These are phyloP conservation scores for Cryptosporidium ubiquitum DNA, from an alignment of 169 alveolate species.

Conservation along the genomic window DNA sequence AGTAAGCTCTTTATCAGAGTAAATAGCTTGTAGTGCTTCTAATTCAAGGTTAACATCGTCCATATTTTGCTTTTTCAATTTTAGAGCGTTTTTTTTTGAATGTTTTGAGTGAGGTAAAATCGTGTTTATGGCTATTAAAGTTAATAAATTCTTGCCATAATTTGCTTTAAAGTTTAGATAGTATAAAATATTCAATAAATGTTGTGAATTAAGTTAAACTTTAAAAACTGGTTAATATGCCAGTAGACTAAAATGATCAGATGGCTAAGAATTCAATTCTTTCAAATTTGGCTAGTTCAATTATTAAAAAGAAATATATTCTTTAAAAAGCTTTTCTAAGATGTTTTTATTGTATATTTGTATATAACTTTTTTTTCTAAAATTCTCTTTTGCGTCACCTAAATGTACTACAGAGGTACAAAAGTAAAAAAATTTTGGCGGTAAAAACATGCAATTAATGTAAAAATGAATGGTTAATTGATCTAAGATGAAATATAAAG, in stretches of 20 bases:
- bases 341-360: no score
- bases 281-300: no score
- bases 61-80: not conserved
- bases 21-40: slow-evolving; percentile 60
- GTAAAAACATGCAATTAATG: slow-evolving; percentile 2
- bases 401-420: not conserved
- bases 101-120: no score
- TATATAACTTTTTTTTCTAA: not conserved
- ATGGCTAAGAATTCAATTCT: not conserved
- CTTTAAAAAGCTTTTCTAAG: not conserved
- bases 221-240: no score
- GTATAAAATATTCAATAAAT: not conserved
- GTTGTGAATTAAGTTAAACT: not conserved
- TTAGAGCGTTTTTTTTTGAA: not conserved
- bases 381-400: not conserved
- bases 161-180: not conserved
- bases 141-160: not conserved
- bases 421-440: not conserved
- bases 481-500: not conserved
- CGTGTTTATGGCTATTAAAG: no score
- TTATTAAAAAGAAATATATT: no score
- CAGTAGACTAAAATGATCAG: no score
- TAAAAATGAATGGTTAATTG: not conserved
- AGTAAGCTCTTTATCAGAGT: slow-evolving; percentile 34
- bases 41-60: slow-evolving; percentile 52